Conservation (phyloP, 192 early-diverging fungal genomes). For the Backusella liffmaniae region DNA sequence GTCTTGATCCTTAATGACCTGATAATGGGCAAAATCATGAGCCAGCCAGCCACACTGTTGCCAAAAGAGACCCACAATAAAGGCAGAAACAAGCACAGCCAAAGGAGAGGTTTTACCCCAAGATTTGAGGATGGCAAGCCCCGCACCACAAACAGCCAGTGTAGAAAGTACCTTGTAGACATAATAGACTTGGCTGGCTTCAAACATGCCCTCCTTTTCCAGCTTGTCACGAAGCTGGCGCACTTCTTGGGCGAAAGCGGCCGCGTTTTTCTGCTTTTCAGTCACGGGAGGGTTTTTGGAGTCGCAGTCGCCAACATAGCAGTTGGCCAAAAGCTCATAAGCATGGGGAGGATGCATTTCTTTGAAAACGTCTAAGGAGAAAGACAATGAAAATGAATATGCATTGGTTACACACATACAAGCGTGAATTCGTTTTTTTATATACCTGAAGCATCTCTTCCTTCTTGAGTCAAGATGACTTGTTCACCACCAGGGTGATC, state of each 20-base stretch:
- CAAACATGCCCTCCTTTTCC: slow-evolving; percentile 55
- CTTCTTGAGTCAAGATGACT: slow-evolving; percentile 74
- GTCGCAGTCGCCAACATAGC: slow-evolving; percentile 70
- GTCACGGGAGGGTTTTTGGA: background rate
- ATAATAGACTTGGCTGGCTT: slow-evolving; percentile 69
- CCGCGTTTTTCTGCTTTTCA: slow-evolving; percentile 38
- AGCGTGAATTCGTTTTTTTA: background rate
- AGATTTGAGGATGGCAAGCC: slow-evolving; percentile 46
- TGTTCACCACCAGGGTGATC: slow-evolving; percentile 76
- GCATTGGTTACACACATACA: background rate
- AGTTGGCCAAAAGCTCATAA: slow-evolving; percentile 65
- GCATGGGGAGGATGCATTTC: slow-evolving; percentile 71
- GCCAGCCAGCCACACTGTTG: slow-evolving; percentile 86
- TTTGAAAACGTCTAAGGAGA: slow-evolving; percentile 66
- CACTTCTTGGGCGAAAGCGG: slow-evolving; percentile 58
- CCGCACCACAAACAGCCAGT: slow-evolving; percentile 46
- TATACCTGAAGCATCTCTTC: slow-evolving; percentile 68
- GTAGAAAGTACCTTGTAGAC: slow-evolving; percentile 56
- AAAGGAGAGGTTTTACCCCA: slow-evolving; percentile 52
- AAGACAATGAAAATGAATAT: background rate
- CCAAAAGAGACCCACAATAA: slow-evolving; percentile 70
- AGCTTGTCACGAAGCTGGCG: slow-evolving; percentile 55
- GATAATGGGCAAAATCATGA: slow-evolving; percentile 82
- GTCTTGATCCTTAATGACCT: slow-evolving; percentile 66
- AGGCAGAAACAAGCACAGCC: slow-evolving; percentile 53